Conservation (phyloP, 805 yeast genomes). For the Naumovozyma castellii region DNA sequence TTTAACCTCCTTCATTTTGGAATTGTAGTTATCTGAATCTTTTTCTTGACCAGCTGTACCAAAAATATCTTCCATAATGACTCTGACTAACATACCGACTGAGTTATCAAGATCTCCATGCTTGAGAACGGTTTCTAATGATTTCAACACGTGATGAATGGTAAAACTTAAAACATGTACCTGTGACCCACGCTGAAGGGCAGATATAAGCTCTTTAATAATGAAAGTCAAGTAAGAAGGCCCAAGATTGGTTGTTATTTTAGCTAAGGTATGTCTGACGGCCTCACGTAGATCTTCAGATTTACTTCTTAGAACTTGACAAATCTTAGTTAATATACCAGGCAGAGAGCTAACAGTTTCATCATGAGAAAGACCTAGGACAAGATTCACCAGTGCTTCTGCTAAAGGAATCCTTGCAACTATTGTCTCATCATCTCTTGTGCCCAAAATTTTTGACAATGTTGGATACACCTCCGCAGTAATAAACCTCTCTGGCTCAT, state of each 20-base stretch:
- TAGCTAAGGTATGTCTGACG: constrained; percentile 64
- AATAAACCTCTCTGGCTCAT: constrained; percentile 39
- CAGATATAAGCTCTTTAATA: constrained; percentile 65
- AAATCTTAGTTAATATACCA: constrained; percentile 72
- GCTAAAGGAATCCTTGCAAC: constrained; percentile 68
- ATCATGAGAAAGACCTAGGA: constrained; percentile 52
- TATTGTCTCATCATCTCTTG: constrained; percentile 71
- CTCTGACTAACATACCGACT: constrained; percentile 48
- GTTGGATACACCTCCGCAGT: constrained; percentile 51
- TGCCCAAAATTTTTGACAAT: constrained; percentile 47
- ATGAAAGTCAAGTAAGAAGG: constrained; percentile 64
- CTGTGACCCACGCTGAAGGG: constrained; percentile 83
- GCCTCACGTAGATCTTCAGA: constrained; percentile 84
- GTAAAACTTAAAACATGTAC: constrained; percentile 87
- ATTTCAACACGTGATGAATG: constrained; percentile 60
- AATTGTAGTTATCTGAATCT: constrained; percentile 84
- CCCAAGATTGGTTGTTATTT: constrained; percentile 58
- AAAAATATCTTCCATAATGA: constrained; percentile 86
- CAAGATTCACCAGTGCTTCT: constrained; percentile 64
- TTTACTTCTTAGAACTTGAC: constrained; percentile 78
- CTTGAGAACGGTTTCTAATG: constrained; percentile 36
- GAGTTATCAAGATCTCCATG: constrained; percentile 73
- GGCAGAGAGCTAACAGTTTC: constrained; percentile 56
- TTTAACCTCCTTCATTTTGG: constrained; percentile 83
- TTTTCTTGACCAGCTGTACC: constrained; percentile 91